These are phyloP conservation scores for Ilyonectria robusta DNA, from an alignment of 2,329 filamentous ascomycete species.

Conservation along the genomic window DNA sequence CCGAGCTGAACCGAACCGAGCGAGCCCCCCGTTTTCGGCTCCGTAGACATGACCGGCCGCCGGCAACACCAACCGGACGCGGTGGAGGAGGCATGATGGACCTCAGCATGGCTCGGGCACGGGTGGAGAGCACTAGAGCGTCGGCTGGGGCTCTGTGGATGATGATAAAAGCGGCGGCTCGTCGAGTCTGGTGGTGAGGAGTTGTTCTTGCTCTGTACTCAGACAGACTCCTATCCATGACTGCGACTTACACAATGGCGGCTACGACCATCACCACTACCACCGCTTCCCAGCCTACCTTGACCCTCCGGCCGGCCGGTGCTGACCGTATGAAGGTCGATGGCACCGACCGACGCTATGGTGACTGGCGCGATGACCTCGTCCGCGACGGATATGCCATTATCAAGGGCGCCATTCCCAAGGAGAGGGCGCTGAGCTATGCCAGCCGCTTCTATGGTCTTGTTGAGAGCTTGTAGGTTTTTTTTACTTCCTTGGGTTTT, in stretches of 20 bases:
- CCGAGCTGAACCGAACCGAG: slow-evolving; percentile 27
- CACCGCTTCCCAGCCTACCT: slow-evolving; percentile 18
- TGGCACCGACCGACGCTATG: slow-evolving; percentile 36
- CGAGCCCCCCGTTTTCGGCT: background rate
- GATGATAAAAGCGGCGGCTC: slow-evolving; percentile 21
- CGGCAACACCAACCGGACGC: slow-evolving; percentile 5
- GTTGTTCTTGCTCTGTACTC: background rate
- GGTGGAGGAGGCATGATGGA: slow-evolving; percentile 1
- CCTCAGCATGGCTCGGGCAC: background rate
- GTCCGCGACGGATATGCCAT: slow-evolving; percentile 41
- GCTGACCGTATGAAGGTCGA: slow-evolving; percentile 41
- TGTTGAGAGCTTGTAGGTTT: slow-evolving; percentile 41
- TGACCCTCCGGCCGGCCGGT: slow-evolving; percentile 41
- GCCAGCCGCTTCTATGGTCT: slow-evolving; percentile 44
- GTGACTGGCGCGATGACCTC: slow-evolving; percentile 43
- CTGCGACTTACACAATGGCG: slow-evolving; percentile 18
- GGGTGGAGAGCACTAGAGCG: background rate
- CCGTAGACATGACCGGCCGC: background rate
- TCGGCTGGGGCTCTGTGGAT: background rate
- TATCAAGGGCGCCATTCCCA: slow-evolving; percentile 39
- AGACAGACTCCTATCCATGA: background rate
- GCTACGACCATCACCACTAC: slow-evolving; percentile 3
- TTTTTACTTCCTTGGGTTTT: accelerated
- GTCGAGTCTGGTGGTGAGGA: background rate
- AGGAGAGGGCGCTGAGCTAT: slow-evolving; percentile 40